These are phyloP conservation scores for Pythium folliculosum DNA, from an alignment of 352 stramenopile genomes.

Conservation along the genomic window DNA sequence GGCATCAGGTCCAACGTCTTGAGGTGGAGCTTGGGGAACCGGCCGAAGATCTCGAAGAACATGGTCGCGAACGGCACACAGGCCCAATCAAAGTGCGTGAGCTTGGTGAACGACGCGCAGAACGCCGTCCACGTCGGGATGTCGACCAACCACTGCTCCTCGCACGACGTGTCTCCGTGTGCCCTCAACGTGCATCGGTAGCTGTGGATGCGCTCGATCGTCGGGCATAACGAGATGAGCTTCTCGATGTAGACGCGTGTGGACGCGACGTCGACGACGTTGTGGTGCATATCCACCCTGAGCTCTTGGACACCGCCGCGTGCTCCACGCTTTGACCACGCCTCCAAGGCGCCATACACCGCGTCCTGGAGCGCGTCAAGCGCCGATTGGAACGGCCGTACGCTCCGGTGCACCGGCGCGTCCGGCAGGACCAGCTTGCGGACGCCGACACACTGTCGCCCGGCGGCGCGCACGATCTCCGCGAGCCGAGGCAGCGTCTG, in stretches of 20 bases:
- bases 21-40: slow-evolving; percentile 14
- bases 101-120: neutral
- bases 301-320: neutral
- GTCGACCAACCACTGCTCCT: slow-evolving; percentile 6
- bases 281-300: neutral
- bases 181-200: neutral
- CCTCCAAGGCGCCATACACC: neutral
- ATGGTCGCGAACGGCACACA: neutral
- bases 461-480: neutral
- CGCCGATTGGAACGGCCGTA: no score
- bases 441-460: neutral
- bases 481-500: neutral
- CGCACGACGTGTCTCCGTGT: neutral
- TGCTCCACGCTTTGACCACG: neutral
- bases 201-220: slow-evolving; percentile 5
- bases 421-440: neutral
- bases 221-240: neutral
- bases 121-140: neutral
- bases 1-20: neutral
- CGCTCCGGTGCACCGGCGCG: no score
- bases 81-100: slow-evolving; percentile 8
- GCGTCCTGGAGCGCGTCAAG: neutral
- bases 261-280: neutral
- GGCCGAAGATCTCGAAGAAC: slow-evolving; percentile 24
- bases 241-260: slow-evolving; percentile 1